Conservation (phyloP, 208 protist species). For the Crithidia thermophila region DNA sequence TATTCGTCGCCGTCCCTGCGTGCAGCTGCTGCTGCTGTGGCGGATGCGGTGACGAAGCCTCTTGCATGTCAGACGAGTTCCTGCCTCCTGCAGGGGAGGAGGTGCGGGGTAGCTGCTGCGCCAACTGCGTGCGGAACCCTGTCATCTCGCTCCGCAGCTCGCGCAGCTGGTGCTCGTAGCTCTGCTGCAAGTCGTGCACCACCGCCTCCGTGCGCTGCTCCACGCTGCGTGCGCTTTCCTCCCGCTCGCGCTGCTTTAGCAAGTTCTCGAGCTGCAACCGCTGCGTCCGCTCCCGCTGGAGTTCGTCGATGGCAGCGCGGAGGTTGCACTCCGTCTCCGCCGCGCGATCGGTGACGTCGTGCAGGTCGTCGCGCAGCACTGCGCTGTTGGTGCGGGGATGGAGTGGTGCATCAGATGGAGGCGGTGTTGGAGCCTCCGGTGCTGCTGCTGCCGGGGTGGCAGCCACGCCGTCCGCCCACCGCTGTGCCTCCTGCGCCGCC, state of each 20-base stretch:
- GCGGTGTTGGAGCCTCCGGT: background rate
- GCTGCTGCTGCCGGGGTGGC: background rate
- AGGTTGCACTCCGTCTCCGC: constrained; percentile 32
- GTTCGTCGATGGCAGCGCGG: constrained; percentile 28
- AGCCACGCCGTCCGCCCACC: background rate
- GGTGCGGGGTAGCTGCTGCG: constrained; percentile 6
- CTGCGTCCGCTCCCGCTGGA: constrained; percentile 41
- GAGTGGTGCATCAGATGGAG: background rate
- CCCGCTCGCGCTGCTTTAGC: constrained; percentile 17
- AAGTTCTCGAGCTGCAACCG: constrained; percentile 32
- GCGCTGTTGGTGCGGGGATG: constrained; percentile 23
- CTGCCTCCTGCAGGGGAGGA: too few species aligned
- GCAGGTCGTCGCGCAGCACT: constrained; percentile 26
- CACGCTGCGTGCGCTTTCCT: constrained; percentile 1
- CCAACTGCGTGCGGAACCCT: constrained; percentile 13
- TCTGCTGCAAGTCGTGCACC: constrained; percentile 4
- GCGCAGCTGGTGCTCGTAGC: constrained; percentile 26
- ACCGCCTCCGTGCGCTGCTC: background rate
- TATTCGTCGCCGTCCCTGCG: too few species aligned
- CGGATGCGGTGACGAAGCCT: background rate
- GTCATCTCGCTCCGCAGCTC: constrained; percentile 29
- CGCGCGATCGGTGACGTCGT: constrained; percentile 19
- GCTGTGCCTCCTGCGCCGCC: constrained; percentile 23
- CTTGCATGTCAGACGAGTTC: too few species aligned
- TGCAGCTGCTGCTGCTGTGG: background rate